These are phyloP conservation scores for Paramecium pentaurelia DNA, from an alignment of 73 alveolate genomes.

Conservation along the genomic window DNA sequence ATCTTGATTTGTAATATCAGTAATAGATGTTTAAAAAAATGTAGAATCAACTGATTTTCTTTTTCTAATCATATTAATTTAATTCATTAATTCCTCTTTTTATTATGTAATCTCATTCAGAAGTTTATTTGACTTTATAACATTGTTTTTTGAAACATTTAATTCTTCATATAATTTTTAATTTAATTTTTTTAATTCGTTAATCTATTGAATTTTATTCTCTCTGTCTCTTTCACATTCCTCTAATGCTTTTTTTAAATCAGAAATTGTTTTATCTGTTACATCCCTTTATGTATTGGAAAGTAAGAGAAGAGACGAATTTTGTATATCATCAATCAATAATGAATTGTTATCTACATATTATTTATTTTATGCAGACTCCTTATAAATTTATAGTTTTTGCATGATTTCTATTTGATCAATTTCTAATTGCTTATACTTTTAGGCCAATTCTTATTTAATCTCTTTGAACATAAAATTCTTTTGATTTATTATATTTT, in stretches of 20 bases:
- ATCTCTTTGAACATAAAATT: neutral
- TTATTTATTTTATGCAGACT: neutral
- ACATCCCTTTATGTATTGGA: neutral
- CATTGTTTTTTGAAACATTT: neutral
- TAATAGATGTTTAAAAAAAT: neutral
- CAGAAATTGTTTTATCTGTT: neutral
- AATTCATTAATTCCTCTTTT: neutral
- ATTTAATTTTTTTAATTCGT: slow-evolving; percentile 9
- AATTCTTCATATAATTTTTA: neutral
- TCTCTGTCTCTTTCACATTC: neutral
- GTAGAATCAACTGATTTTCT: neutral
- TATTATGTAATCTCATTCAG: neutral
- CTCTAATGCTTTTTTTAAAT: neutral
- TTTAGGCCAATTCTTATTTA: neutral
- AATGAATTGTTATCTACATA: neutral
- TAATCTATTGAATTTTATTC: neutral
- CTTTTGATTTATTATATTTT: neutral
- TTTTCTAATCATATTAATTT: neutral
- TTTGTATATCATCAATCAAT: neutral
- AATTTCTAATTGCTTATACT: neutral
- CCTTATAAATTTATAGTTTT: neutral
- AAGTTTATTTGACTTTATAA: neutral
- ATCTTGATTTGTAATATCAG: neutral
- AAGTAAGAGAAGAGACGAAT: neutral
- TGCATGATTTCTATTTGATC: neutral